A percentile compares a stretch with the other conserved stretches of the same genome.
These are phyloP conservation scores for Peronospora farinosa DNA, from an alignment of 352 stramenopile genomes.

Conservation along the genomic window DNA sequence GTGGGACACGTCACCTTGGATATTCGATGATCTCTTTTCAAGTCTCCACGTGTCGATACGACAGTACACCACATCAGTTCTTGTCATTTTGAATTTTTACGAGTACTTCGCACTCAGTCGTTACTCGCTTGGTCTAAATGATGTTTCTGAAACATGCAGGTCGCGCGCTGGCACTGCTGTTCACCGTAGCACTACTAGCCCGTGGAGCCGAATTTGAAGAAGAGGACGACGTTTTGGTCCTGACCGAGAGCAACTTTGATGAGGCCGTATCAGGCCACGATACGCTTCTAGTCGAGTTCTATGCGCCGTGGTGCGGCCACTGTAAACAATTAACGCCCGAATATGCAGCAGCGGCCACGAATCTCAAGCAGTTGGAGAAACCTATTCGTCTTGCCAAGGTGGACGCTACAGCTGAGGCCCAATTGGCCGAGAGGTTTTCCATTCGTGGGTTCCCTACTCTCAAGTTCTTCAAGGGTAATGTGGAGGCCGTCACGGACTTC, in stretches of 20 bases:
- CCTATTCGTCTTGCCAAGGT: constrained; percentile 82
- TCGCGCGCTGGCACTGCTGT: constrained; percentile 40
- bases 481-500: constrained; percentile 80
- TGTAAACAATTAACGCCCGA: constrained; percentile 90
- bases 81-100: constrained; percentile 47
- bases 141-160: constrained; percentile 63
- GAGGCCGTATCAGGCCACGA: constrained; percentile 78
- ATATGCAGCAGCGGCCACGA: constrained; percentile 82
- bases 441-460: constrained; percentile 88
- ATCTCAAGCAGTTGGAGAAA: constrained; percentile 70
- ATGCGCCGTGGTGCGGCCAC: constrained; percentile 92
- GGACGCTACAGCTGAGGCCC: constrained; percentile 80
- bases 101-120: not conserved
- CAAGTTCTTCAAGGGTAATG: constrained; percentile 89
- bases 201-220: constrained; percentile 61
- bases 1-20: too few species aligned
- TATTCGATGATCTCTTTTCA: too few species aligned
- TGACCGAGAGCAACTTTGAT: constrained; percentile 90
- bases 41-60: not conserved
- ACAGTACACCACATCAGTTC: not conserved
- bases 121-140: constrained; percentile 4
- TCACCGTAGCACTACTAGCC: constrained; percentile 40
- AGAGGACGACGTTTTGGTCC: constrained; percentile 88
- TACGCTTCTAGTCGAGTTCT: constrained; percentile 90
- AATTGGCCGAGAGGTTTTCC: constrained; percentile 72